Evolutionary conservation across 129 eudicot species (phyloP).

Genomic region (Mikania micrantha): DNA sequence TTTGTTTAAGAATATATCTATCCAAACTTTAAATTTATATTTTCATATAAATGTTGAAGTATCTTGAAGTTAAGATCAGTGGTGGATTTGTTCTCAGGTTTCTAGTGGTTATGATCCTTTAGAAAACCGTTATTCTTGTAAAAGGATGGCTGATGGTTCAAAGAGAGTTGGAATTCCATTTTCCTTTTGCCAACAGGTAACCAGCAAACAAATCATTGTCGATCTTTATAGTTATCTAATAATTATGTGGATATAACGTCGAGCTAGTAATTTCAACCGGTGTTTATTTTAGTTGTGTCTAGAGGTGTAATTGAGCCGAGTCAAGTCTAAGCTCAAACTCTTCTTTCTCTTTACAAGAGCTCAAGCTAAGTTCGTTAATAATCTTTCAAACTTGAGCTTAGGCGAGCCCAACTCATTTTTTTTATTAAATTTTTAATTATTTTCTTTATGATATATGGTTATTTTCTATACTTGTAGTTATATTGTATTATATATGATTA

Average conservation of each 20-base stretch:
- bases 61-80: neutral
- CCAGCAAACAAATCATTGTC: neutral
- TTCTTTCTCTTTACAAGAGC: too few relatives aligned
- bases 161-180: constrained; percentile 74
- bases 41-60: neutral
- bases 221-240: neutral
- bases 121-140: constrained; percentile 41
- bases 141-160: constrained; percentile 87
- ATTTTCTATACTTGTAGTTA: too few relatives aligned
- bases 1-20: neutral
- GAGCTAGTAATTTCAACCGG: neutral
- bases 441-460: too few relatives aligned
- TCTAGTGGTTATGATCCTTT: constrained; percentile 25
- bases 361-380: too few relatives aligned
- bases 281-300: neutral
- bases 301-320: too few relatives aligned
- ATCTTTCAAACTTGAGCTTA: too few relatives aligned
- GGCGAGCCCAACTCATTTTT: too few relatives aligned
- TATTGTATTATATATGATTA: too few relatives aligned
- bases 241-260: neutral
- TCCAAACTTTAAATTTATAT: neutral
- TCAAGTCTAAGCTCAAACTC: too few relatives aligned
- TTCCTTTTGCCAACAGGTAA: constrained; percentile 59
- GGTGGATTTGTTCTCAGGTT: constrained; percentile 39
- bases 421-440: too few relatives aligned